These are phyloP conservation scores for Isatis lusitanica DNA, from an alignment of 441 rosid species.

Conservation along the genomic window DNA sequence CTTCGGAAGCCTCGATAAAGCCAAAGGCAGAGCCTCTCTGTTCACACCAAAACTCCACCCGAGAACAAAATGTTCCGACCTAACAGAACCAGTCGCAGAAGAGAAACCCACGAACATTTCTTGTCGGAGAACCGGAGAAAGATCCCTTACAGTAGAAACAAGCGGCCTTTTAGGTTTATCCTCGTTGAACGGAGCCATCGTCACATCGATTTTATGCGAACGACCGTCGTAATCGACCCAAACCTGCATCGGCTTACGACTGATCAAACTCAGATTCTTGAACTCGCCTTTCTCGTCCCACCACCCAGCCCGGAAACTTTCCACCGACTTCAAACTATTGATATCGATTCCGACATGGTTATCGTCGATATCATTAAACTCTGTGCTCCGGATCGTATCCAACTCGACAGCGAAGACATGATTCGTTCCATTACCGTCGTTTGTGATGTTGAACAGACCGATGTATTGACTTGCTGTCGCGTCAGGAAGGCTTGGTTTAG, in stretches of 20 bases:
- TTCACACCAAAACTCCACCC: conserved; percentile 77
- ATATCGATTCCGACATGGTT: conserved; percentile 83
- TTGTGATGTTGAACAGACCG: conserved; percentile 63
- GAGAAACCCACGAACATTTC: conserved; percentile 80
- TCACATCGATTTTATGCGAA: conserved; percentile 45
- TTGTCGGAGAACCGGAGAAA: conserved; percentile 47
- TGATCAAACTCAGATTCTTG: conserved; percentile 53
- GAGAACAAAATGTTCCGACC: conserved; percentile 60
- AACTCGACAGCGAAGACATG: conserved; percentile 72
- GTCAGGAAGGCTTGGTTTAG: conserved; percentile 37
- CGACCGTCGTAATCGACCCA: conserved; percentile 77
- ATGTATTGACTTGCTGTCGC: conserved; percentile 72
- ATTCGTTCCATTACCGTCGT: conserved; percentile 55
- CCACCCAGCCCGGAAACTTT: conserved; percentile 45
- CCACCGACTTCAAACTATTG: conserved; percentile 58
- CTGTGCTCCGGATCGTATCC: conserved; percentile 71
- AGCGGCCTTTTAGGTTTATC: conserved; percentile 51
- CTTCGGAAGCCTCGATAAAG: conserved; percentile 62
- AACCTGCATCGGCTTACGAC: conserved; percentile 55
- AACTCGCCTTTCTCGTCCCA: conserved; percentile 35
- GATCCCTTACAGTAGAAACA: conserved; percentile 54
- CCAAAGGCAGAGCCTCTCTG: conserved; percentile 46
- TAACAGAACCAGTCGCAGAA: conserved; percentile 79
- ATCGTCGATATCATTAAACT: conserved; percentile 65
- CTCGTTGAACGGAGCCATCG: conserved; percentile 54